Evolutionary conservation across 139 green algal species (phyloP).

Genomic region (Diplosphaera chodatii): DNA sequence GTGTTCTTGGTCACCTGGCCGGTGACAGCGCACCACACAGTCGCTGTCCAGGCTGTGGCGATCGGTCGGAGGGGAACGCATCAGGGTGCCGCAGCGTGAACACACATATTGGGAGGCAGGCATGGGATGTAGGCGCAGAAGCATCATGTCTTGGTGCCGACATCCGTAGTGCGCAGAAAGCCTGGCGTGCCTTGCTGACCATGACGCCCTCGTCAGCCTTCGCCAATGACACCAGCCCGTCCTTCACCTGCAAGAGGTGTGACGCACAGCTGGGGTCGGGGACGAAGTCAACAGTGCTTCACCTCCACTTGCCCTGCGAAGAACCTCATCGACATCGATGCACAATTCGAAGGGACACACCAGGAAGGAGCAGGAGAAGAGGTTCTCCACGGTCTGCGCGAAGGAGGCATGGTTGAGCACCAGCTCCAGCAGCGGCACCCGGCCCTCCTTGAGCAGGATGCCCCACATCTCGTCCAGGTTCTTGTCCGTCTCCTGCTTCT

Average conservation of each 20-base stretch:
- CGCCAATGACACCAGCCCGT: slow-evolving; percentile 6
- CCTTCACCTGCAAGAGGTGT: slow-evolving; percentile 3
- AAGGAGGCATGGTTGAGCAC: slow-evolving; percentile 67
- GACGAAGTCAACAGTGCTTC: too few species aligned
- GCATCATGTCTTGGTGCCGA: too few species aligned
- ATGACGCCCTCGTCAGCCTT: neutral
- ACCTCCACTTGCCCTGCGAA: too few species aligned
- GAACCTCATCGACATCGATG: neutral
- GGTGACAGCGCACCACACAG: too few species aligned
- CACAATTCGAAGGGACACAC: slow-evolving; percentile 23
- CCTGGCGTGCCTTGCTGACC: neutral
- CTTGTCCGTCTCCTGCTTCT: slow-evolving; percentile 62
- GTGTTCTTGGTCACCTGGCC: slow-evolving; percentile 37
- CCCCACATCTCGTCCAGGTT: slow-evolving; percentile 74
- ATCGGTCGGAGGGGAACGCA: too few species aligned
- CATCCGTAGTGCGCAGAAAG: too few species aligned
- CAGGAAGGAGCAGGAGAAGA: slow-evolving; percentile 82
- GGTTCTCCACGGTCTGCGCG: slow-evolving; percentile 81
- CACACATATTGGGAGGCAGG: too few species aligned
- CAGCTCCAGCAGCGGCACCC: slow-evolving; percentile 42
- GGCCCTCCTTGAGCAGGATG: slow-evolving; percentile 18
- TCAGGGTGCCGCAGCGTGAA: too few species aligned
- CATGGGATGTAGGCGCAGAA: too few species aligned
- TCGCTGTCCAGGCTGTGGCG: too few species aligned
- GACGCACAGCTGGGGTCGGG: neutral